Evolutionary conservation across 2,329 filamentous ascomycete genomes (phyloP), one percentile per base, ranked within the genome.

Genomic region (Aspergillus nomiae): DNA sequence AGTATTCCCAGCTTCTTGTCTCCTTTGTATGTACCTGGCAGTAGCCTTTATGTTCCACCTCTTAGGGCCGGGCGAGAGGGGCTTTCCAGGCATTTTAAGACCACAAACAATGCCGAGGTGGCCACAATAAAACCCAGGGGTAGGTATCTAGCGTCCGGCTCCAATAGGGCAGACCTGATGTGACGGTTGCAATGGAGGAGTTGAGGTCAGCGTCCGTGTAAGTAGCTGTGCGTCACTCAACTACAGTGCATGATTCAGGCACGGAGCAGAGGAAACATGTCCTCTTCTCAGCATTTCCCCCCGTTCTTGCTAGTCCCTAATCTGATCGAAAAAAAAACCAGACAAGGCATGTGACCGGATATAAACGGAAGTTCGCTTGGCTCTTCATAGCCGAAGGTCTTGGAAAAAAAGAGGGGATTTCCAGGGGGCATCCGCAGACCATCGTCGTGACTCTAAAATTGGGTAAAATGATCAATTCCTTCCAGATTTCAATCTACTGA

Each of bases 21-120:
- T 21, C 8, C 36, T 53, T 8, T 55, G 34, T 54, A n/a, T 55
- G 34, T 54, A n/a, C 51, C 51, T 55, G 51, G 32, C 51, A 55
- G 51, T 38, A 55, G 34, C n/a, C n/a, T 50, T 50, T 30, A 30
- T 30, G n/a, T n/a, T 11, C 14, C 24, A 28, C 12, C 24, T 32
- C 48, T 34, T 51, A 34, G 48, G 48, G 48, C 48, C 34, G 19
- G 28, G 14, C 46, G 46, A 16, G 14, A 51, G 19, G 48, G 48
- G 48, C 9, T 21, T 51, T 4, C 3, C 8, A 4, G 28, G 26
- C 28, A 19, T 19, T 32, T 51, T 21, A 30, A 48, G 24, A 12
- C 26, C 12, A 32, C 26, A 16, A n/a, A 50, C 26, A 51, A 30
- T 32, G 16, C 48, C 28, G 48, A n/a, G 48, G 48, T 34, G 16